Conservation (phyloP, 352 stramenopile genomes). For the Plasmopara muralis region DNA sequence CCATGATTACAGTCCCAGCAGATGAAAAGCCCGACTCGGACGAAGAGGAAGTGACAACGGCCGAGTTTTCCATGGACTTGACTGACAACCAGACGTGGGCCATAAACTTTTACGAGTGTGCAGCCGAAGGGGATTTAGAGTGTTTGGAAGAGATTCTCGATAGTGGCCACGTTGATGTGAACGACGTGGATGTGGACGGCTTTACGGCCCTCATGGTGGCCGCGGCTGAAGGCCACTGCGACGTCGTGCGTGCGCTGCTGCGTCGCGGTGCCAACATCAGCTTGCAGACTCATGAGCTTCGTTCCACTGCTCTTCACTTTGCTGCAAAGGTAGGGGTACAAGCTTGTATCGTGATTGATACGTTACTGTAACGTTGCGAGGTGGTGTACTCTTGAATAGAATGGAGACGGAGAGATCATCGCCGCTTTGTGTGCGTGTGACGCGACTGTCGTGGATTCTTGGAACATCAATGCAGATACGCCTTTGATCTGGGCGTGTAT, state of each 20-base stretch:
- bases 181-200: conserved; percentile 77
- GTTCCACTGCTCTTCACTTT: conserved; percentile 72
- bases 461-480: conserved; percentile 73
- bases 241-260: conserved; percentile 53
- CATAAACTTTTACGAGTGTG: conserved; percentile 68
- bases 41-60: conserved; percentile 50
- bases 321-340: conserved; percentile 57
- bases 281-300: conserved; percentile 64
- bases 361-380: neutral
- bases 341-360: conserved; percentile 4
- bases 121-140: conserved; percentile 58
- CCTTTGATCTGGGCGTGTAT: conserved; percentile 79
- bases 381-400: conserved; percentile 23
- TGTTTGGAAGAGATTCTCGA: conserved; percentile 60
- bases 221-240: conserved; percentile 55
- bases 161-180: conserved; percentile 41
- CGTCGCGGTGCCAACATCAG: conserved; percentile 47
- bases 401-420: conserved; percentile 56
- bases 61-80: conserved; percentile 64
- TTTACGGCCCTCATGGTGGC: conserved; percentile 84
- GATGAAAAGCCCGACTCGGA: conserved; percentile 18
- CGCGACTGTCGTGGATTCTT: conserved; percentile 43
- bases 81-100: conserved; percentile 46
- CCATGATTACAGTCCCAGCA: conserved; percentile 3
- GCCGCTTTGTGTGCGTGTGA: conserved; percentile 66